Evolutionary conservation across 192 early-diverging fungal genomes (phyloP), one percentile per base, ranked within the genome.

Genomic region (Pilaira anomala): DNA sequence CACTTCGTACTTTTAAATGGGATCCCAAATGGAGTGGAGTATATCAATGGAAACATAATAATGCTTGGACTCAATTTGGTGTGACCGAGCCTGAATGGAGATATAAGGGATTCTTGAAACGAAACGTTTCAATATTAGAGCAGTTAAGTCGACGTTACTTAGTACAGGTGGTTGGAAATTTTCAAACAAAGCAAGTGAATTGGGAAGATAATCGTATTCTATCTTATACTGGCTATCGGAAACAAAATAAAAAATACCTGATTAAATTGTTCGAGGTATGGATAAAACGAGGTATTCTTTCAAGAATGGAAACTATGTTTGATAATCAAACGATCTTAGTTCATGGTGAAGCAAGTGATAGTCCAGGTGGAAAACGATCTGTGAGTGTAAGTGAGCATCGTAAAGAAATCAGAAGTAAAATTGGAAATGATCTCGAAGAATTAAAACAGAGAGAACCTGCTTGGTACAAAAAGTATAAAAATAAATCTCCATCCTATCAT

Each of bases 131-230:
- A 12, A 14, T 59, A 2, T 36, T 67, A 3, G 25, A 41, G 8
- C 61, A 63, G 3, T 26, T 62, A 19, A 54, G 57, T 11, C 21
- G 60, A 14, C 24, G 36, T 14, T 49, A 65, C 22, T 24, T 33
- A 14, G 63, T 30, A 2, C 41, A 72, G 12, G 60, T 22, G 1
- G 56, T 56, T 6, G 53, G 58, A 1, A 60, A 46, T 16, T 64
- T 39, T n/a, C 26, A 28, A n/a, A 13, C 21, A 6, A 14, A 24
- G 1, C 51, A 41, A 11, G 44, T 73, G n/a, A 36, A 67, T 0
- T 73, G 71, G 71, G 48, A 62, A 5, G 71, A 73, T 41, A 42
- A 57, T 8, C 65, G 71, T 3, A 73, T 73, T 8, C 61, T 57
- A 24, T 7, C 62, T 2, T 74, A 68, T 29, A 54, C 55, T 0